Evolutionary conservation across 2,329 filamentous ascomycete genomes (phyloP), one percentile per base, ranked within the genome.

Genomic region (Pseudogymnoascus sp.): DNA sequence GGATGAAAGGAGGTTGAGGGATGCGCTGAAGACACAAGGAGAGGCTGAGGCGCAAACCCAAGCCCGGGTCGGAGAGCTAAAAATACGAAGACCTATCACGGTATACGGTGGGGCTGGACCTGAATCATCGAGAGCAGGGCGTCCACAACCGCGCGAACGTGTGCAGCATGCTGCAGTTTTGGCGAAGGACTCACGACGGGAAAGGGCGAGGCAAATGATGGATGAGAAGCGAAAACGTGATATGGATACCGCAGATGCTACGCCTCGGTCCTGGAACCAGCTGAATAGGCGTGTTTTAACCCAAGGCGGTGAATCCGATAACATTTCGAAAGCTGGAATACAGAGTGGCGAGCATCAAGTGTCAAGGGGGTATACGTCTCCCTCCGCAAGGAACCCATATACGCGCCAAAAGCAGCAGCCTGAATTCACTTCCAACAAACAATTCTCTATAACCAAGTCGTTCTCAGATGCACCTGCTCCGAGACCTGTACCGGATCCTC

Each of bases 91-190:
- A 50, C n/a, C 44, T 13, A 23, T 69, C 9, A 53, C 61, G 64
- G 64, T 69, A 21, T 60, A 63, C 64, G 59, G 60, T 33, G 71
- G 70, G 7, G 29, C 61, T 17, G 71, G 72, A 13, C 70, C 71
- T n/a, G 62, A 71, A 62, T 53, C 60, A 13, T 70, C 63, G 61
- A 68, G 72, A 62, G 65, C 64, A 11, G 69, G 67, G 7, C 67
- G 71, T 42, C 66, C 65, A 38, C 6, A 50, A 19, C 64, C 44
- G 11, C 7, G n/a, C 23, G 17, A 11, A 19, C 46, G 23, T 29
- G 40, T 50, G 26, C 21, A 21, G 10, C 15, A 31, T 31, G 17
- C n/a, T 9, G 11, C n/a, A 33, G 50, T 4, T 33, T 3, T 21
- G 29, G 17, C 26, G 50, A 33, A 33, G 17, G 29, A 33, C n/a